Conservation (phyloP, 768 basidiomycete genomes). For the Mycena belliarum region DNA sequence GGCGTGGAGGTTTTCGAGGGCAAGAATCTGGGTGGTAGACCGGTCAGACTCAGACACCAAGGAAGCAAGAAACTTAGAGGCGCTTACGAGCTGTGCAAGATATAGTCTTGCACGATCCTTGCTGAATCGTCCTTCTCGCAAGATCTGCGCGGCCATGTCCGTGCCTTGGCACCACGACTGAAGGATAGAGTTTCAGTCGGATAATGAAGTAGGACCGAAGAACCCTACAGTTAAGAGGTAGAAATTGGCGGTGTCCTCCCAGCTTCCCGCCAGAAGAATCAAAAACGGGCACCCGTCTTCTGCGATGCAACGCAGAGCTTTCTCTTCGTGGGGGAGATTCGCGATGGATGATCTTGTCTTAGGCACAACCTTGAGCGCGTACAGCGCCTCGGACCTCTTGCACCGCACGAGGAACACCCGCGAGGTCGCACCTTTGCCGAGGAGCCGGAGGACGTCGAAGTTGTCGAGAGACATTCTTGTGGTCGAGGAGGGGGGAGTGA, state of each 20-base stretch:
- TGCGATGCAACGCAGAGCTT: background rate
- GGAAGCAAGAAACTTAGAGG: background rate
- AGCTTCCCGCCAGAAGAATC: constrained; percentile 26
- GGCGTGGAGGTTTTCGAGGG: constrained; percentile 19
- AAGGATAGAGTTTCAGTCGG: background rate
- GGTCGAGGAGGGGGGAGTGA: background rate
- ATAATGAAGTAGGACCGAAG: background rate
- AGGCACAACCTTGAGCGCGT: constrained; percentile 24
- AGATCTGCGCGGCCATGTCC: constrained; percentile 19
- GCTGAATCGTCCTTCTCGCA: background rate
- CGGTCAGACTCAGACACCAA: background rate
- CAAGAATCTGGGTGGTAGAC: constrained; percentile 5
- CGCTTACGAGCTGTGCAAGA: constrained; percentile 27
- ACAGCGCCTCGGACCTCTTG: constrained; percentile 10
- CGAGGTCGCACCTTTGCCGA: background rate
- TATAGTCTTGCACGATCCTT: constrained; percentile 21
- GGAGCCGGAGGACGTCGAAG: background rate
- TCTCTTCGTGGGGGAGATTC: background rate
- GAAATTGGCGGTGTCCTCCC: constrained; percentile 22
- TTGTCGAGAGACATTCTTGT: background rate
- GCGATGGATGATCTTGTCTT: background rate
- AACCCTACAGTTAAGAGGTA: constrained; percentile 26
- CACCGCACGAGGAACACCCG: constrained; percentile 23
- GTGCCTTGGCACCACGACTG: constrained; percentile 16
- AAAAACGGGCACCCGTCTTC: constrained; percentile 11